Base-by-base conservation (phyloP, 2,329 filamentous ascomycete species). In the Pseudocercospora eumusae region DNA sequence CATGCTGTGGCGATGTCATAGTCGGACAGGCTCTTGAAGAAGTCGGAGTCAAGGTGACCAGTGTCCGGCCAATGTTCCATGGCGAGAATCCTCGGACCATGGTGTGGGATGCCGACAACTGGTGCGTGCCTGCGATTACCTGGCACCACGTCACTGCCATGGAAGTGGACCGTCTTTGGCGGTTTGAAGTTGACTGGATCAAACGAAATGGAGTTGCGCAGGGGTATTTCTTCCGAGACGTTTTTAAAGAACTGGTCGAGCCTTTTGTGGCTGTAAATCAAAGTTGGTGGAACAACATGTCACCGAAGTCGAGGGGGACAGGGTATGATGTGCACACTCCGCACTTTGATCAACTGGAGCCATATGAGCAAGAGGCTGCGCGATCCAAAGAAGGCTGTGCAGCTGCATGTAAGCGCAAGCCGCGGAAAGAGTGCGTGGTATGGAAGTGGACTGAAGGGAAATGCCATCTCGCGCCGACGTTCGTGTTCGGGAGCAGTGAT, bases 71-170 rank as follows among this genome's bases (percentile, higher is more conserved):
- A 4, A 63, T 68, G 59, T 49, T 73, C 42, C 64, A 68, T 13
- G 57, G 64, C n/a, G 64, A 71, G 20, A 59, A 66, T 27, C 67
- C 65, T 3, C 55, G 59, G 1, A 59, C 44, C 4, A 45, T 71
- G 40, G 60, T 65, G 1, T 70, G 67, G 31, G 56, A 56, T 5
- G 23, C 27, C 5, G 57, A 66, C 9, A 65, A 60, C 18, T 74
- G 71, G 71, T 74, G 71, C 59, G 58, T 60, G 36, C 66, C 68
- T 1, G 63, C 67, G 20, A 60, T 73, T 2, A 73, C 70, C 9
- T 61, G 67, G 31, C 68, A 71, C 57, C 66, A 72, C 28, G 53
- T 73, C 10, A 61, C 57, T 10, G 40, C 63, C 1, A 42, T 61
- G 20, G 57, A 67, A 10, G 62, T 68, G 6, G 61, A 69, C 40